Conservation (phyloP, 176 grass and related monocot genomes). For the Triticum monococcum region DNA sequence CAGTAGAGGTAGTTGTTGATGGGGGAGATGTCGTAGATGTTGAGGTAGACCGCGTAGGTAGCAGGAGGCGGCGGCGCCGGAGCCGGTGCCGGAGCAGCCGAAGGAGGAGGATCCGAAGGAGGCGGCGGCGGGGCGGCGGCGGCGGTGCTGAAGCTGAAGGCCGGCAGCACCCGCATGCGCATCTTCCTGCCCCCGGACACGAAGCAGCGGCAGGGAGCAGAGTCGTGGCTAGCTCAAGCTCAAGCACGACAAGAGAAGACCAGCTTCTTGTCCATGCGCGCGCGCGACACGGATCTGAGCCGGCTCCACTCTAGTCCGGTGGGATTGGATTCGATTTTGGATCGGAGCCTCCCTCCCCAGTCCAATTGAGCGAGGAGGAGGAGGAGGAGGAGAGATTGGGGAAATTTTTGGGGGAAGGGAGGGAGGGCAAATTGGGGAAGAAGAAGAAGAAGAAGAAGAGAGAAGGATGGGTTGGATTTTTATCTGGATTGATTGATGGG, state of each 20-base stretch:
- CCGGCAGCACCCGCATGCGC: conserved; percentile 52
- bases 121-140: not conserved
- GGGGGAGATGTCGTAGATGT: conserved; percentile 93
- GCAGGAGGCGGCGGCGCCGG: not conserved
- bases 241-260: too few species aligned
- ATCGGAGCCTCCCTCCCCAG: not conserved
- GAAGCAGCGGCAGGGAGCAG: too few species aligned
- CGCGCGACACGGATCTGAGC: not conserved
- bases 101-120: not conserved
- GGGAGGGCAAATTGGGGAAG: not conserved
- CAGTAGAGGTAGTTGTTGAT: conserved; percentile 94
- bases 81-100: not conserved
- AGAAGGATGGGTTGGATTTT: not conserved
- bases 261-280: not conserved
- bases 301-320: not conserved
- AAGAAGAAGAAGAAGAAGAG: not conserved
- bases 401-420: not conserved
- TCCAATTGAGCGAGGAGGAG: not conserved
- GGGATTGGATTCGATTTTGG: too few species aligned
- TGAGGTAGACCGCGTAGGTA: conserved; percentile 45
- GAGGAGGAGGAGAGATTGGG: not conserved
- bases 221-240: too few species aligned
- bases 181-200: not conserved
- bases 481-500: not conserved
- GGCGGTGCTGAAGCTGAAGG: conserved; percentile 11